These are phyloP conservation scores for Alternaria sp. DNA, from an alignment of 2,329 filamentous ascomycete species.

Conservation along the genomic window DNA sequence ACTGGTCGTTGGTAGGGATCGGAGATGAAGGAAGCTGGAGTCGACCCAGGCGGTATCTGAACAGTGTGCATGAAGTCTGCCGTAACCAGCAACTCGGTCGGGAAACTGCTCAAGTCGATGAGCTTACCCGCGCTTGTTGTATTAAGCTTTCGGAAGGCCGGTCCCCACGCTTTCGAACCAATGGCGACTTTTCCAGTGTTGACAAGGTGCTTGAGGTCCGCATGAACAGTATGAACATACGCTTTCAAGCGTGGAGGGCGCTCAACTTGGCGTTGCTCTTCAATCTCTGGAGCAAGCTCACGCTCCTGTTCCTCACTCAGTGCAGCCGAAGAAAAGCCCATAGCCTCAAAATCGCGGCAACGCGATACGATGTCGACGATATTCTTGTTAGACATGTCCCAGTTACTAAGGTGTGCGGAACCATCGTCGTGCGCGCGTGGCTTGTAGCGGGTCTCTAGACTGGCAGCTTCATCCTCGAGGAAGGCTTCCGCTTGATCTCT, in stretches of 20 bases:
- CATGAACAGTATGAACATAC: conserved; percentile 54
- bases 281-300: conserved; percentile 70
- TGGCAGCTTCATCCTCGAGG: conserved; percentile 64
- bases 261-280: conserved; percentile 66
- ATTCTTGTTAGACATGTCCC: conserved; percentile 27
- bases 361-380: conserved; percentile 29
- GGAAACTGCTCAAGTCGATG: conserved; percentile 50
- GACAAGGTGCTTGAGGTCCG: conserved; percentile 55
- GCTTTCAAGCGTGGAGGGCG: conserved; percentile 55
- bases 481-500: conserved; percentile 53
- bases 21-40: neutral
- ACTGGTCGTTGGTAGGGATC: conserved; percentile 60
- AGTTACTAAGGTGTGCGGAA: conserved; percentile 2
- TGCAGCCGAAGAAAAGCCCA: conserved; percentile 44
- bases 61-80: conserved; percentile 62
- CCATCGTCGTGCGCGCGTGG: conserved; percentile 35
- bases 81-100: conserved; percentile 57
- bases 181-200: conserved; percentile 42
- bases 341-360: conserved; percentile 37
- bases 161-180: conserved; percentile 48
- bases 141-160: conserved; percentile 57
- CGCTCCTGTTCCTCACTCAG: conserved; percentile 74
- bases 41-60: conserved; percentile 17
- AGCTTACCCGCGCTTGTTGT: conserved; percentile 52
- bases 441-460: conserved; percentile 62